Percentiles rank a stretch among this genome's conserved stretches.
Evolutionary conservation across 75 land plant species (phyloP).

Genomic region (Gnetum montanum): DNA sequence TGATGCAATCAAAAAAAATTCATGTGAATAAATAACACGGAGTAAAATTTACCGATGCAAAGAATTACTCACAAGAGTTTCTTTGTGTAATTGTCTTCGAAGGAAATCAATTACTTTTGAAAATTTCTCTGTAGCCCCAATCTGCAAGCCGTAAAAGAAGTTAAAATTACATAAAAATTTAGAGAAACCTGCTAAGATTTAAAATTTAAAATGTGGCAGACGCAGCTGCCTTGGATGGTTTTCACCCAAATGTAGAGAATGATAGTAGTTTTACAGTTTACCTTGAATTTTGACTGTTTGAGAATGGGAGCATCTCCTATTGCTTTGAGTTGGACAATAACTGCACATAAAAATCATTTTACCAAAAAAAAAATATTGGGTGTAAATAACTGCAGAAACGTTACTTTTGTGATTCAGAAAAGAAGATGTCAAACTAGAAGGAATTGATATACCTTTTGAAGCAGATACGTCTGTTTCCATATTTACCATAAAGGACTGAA

Average conservation of each 20-base stretch:
- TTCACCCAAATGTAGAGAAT: no score
- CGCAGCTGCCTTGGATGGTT: neutral
- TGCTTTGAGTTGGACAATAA: constrained; percentile 73
- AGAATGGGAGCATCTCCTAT: constrained; percentile 93
- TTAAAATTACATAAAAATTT: no score
- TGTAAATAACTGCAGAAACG: no score
- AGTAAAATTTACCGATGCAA: neutral
- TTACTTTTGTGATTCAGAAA: no score
- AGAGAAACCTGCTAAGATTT: no score
- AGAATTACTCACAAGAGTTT: constrained; percentile 51
- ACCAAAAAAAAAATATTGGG: no score
- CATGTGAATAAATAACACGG: no score
- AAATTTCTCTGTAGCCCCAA: constrained; percentile 75
- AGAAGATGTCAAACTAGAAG: no score
- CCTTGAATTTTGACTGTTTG: constrained; percentile 92
- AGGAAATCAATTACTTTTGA: constrained; percentile 86
- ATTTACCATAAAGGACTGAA: no score
- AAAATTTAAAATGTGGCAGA: neutral
- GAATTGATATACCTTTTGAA: no score
- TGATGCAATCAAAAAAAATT: neutral
- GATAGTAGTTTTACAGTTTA: constrained; percentile 2
- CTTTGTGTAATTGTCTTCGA: constrained; percentile 71
- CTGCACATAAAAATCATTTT: no score
- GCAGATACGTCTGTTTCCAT: no score
- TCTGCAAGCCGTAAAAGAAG: constrained; percentile 37